These are phyloP conservation scores for Seiridium cupressi DNA, from an alignment of 2,329 filamentous ascomycete species.

Conservation along the genomic window DNA sequence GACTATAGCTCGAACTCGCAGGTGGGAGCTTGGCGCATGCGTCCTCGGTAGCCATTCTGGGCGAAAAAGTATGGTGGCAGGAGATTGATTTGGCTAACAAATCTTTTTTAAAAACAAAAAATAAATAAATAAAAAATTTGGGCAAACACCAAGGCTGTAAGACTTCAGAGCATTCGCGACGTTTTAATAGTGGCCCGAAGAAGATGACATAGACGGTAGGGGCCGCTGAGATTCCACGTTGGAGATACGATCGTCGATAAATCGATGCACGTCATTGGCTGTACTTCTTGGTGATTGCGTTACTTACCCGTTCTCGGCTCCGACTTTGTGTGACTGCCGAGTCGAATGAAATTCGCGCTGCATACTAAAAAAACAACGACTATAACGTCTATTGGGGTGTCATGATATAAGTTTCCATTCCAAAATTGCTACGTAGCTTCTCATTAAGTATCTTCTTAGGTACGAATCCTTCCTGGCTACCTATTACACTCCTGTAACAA, in stretches of 20 bases:
- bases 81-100: not conserved
- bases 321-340: not conserved
- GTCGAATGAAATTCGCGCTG: not conserved
- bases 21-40: slow-evolving; percentile 34
- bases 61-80: not conserved
- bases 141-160: too few relatives aligned
- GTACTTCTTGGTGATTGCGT: not conserved
- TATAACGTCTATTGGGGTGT: too few relatives aligned
- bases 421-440: not conserved
- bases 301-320: not conserved
- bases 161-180: too few relatives aligned
- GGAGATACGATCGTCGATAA: not conserved
- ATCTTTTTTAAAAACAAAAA: not conserved
- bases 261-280: not conserved
- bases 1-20: slow-evolving; percentile 34
- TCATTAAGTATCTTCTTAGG: too few relatives aligned
- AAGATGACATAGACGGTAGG: too few relatives aligned
- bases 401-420: too few relatives aligned
- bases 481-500: too few relatives aligned
- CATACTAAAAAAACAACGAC: not conserved
- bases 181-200: too few relatives aligned
- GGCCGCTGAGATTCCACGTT: not conserved
- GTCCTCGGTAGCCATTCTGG: slow-evolving; percentile 12
- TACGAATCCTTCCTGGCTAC: too few relatives aligned
- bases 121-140: too few relatives aligned